Conservation (phyloP, 2,329 filamentous ascomycete species). For the Colletotrichum eleusines region DNA sequence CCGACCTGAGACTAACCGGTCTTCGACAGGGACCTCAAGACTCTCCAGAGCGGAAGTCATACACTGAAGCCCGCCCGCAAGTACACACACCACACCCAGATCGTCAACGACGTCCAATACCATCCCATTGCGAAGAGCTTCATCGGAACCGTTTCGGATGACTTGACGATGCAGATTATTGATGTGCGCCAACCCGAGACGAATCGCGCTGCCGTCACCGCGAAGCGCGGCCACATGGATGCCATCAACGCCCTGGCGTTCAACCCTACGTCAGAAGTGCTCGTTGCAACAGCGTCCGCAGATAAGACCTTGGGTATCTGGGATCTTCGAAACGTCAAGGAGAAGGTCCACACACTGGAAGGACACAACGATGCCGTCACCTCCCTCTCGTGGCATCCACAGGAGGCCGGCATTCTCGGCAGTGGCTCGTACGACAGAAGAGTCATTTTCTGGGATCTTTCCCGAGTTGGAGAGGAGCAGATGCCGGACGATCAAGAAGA, state of each 20-base stretch:
- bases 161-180: conserved; percentile 91
- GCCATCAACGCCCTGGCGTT: conserved; percentile 97
- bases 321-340: conserved; percentile 92
- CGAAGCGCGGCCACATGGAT: conserved; percentile 83
- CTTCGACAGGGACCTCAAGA: conserved; percentile 78
- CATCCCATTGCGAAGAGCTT: conserved; percentile 87
- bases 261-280: conserved; percentile 89
- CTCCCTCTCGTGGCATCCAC: conserved; percentile 93
- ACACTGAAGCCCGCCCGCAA: conserved; percentile 77
- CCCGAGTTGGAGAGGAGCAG: conserved; percentile 92
- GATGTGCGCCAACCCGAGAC: conserved; percentile 80
- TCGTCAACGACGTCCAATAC: conserved; percentile 97
- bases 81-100: conserved; percentile 89
- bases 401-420: conserved; percentile 87
- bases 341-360: conserved; percentile 90
- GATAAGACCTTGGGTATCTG: conserved; percentile 96
- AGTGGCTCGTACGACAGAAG: conserved; percentile 93
- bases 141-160: conserved; percentile 94
- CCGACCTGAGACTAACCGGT: conserved; percentile 42
- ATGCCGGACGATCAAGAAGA: conserved; percentile 95
- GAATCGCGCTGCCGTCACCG: conserved; percentile 76
- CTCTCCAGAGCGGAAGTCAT: conserved; percentile 77
- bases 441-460: conserved; percentile 97
- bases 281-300: conserved; percentile 92
- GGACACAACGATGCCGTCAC: conserved; percentile 92